These are phyloP conservation scores for Claviceps sp. DNA, from an alignment of 2,329 filamentous ascomycete species.

Conservation along the genomic window DNA sequence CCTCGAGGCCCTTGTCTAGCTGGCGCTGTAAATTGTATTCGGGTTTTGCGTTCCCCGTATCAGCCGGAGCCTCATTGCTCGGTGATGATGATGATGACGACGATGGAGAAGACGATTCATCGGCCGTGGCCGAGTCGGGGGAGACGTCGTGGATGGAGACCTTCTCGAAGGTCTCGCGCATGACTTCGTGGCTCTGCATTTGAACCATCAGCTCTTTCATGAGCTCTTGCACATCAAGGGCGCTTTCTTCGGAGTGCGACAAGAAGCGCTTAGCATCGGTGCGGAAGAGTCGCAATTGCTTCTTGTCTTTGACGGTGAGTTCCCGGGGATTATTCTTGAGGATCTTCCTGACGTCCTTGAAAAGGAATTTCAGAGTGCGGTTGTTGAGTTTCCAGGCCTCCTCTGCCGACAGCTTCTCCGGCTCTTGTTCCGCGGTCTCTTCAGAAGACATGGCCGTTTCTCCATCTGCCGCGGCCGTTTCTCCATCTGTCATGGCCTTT, in stretches of 20 bases:
- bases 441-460: constrained; percentile 2
- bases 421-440: not conserved
- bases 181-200: constrained; percentile 19
- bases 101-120: constrained; percentile 9
- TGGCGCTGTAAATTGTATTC: constrained; percentile 17
- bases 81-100: not conserved
- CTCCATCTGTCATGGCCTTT: constrained; percentile 8
- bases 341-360: constrained; percentile 20
- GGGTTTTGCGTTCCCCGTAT: constrained; percentile 7
- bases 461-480: constrained; percentile 8
- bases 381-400: constrained; percentile 15
- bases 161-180: constrained; percentile 19
- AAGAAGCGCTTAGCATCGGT: constrained; percentile 51
- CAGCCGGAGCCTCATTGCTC: not conserved
- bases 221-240: constrained; percentile 16
- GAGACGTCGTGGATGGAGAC: constrained; percentile 11
- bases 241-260: constrained; percentile 18
- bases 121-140: not conserved
- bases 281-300: constrained; percentile 60
- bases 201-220: constrained; percentile 19
- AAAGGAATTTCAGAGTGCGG: constrained; percentile 15
- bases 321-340: constrained; percentile 30
- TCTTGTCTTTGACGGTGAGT: constrained; percentile 59
- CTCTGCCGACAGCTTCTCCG: constrained; percentile 11
- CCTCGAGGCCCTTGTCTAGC: constrained; percentile 22